Evolutionary conservation across 345 rosid species (phyloP).

Genomic region (Salix dunnii): DNA sequence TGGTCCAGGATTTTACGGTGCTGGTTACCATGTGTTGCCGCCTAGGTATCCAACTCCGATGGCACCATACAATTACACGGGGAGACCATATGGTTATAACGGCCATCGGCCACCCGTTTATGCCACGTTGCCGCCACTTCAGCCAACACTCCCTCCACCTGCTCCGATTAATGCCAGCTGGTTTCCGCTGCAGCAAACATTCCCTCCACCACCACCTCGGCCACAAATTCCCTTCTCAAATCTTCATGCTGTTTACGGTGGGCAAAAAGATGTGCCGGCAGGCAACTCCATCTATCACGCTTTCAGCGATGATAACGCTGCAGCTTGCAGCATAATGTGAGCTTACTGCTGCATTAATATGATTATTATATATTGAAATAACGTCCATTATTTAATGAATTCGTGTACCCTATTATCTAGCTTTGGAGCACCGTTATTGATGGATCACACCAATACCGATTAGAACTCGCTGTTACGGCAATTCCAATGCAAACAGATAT

Average conservation of each 20-base stretch:
- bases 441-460: no score
- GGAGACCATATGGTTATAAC: neutral
- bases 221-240: neutral
- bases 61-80: neutral
- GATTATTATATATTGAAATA: neutral
- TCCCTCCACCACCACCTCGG: neutral
- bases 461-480: no score
- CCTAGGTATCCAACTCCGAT: neutral
- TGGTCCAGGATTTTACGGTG: neutral
- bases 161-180: neutral
- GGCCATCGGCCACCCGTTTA: neutral
- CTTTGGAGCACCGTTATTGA: no score
- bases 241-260: constrained; percentile 16
- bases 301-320: constrained; percentile 22
- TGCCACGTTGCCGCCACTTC: neutral
- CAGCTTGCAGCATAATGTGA: constrained; percentile 23
- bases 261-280: neutral
- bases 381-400: no score
- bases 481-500: no score
- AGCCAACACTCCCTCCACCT: neutral
- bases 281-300: constrained; percentile 21
- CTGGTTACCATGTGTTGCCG: neutral
- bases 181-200: neutral
- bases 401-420: no score
- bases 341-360: neutral